Evolutionary conservation across 1,139 yeast genomes (phyloP), one percentile per base, ranked within the genome.

Genomic region (Taphrina communis): DNA sequence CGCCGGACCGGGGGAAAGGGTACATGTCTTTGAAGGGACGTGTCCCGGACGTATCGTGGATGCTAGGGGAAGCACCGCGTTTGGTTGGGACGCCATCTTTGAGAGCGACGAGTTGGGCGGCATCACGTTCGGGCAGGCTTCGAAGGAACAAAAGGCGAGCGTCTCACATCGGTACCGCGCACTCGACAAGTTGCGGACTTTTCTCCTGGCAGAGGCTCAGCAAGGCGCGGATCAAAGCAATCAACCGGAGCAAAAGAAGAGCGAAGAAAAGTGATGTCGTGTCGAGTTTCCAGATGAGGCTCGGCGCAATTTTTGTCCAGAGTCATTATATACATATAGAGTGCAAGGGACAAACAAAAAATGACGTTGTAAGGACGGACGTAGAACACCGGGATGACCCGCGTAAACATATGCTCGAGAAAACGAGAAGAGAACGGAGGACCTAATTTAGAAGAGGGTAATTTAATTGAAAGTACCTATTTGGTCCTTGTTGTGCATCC

Each of bases 131-230:
- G 98, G 98, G n/a, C 97, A 94, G 79, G 86, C 95, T 94, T 87
- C 84, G 69, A 89, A 89, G 75, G 77, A 78, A 4, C 80, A 83
- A 53, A 95, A 95, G 81, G 93, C 94, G 78, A 78, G 84, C 17
- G 89, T 94, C 72, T 88, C 96, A 73, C 99, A 95, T 77, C 84
- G 99, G 76, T 91, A 83, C 75, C 87, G 83, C 77, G 98, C 99
- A 0, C 84, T 94, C 75, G 86, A 82, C 70, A 85, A 89, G 78
- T 83, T 94, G 71, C 85, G 85, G 77, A 85, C 82, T 42, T 90
- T 81, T 74, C 81, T 93, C 71, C 72, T 74, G 52, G n/a, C 42
- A 8, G 36, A 50, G 53, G 48, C 48, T 2, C 48, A n/a, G 48
- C 12, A 53, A 50, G 53, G 48, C 48, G 48, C 48, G 19, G 48